phyloP scores from a whole-genome alignment of 164 flowering plant species.

The Sextonia rubra region DNA sequence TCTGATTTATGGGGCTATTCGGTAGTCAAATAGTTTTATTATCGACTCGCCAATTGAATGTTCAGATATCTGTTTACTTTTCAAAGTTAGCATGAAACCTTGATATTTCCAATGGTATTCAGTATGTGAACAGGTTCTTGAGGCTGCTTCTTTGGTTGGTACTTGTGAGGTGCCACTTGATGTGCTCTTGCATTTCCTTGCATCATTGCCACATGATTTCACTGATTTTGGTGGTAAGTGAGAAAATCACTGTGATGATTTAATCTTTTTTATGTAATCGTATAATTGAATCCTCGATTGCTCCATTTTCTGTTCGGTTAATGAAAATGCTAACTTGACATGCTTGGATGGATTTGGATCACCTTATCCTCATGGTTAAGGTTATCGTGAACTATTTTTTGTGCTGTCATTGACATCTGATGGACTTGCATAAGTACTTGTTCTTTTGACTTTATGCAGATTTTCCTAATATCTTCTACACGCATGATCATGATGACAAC shows the following conservation, averaged over 20 bases:
- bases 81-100: not conserved
- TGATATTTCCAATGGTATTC: constrained; percentile 14
- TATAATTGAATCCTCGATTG: too few species aligned
- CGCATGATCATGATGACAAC: too few species aligned
- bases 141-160: constrained; percentile 58
- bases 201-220: constrained; percentile 69
- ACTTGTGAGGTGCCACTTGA: constrained; percentile 58
- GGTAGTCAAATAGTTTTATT: constrained; percentile 1
- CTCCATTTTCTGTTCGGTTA: too few species aligned
- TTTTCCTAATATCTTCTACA: too few species aligned
- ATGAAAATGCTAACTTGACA: too few species aligned
- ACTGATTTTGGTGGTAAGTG: constrained; percentile 69
- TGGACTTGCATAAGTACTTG: too few species aligned
- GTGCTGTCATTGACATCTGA: too few species aligned
- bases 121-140: constrained; percentile 72
- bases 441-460: too few species aligned
- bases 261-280: too few species aligned
- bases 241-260: not conserved
- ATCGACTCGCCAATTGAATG: not conserved
- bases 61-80: not conserved
- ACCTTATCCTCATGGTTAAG: too few species aligned
- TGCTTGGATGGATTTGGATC: too few species aligned
- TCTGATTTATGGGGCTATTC: constrained; percentile 13
- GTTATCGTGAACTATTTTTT: too few species aligned
- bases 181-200: constrained; percentile 60